These are phyloP conservation scores for Tuber aestivum DNA, from an alignment of 495 filamentous ascomycete species.

Conservation along the genomic window DNA sequence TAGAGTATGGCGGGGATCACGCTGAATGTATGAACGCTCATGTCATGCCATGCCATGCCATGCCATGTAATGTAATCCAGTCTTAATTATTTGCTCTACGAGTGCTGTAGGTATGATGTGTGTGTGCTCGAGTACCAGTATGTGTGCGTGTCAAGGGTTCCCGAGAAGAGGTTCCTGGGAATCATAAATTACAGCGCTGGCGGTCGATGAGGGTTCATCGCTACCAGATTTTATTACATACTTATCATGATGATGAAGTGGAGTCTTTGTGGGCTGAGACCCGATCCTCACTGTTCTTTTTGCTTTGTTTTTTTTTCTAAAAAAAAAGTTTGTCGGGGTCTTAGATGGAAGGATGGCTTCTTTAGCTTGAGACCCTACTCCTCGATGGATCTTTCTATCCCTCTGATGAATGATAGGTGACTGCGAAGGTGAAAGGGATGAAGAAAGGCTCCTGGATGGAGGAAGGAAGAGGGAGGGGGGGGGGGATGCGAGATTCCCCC, in stretches of 20 bases:
- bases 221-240: neutral
- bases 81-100: neutral
- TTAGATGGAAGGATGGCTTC: neutral
- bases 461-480: neutral
- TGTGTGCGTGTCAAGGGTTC: neutral
- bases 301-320: neutral
- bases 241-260: neutral
- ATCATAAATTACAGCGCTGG: neutral
- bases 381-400: neutral
- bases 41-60: conserved; percentile 1
- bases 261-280: neutral
- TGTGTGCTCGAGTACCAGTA: too few species aligned
- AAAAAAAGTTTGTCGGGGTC: neutral
- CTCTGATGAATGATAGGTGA: neutral
- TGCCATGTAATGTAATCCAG: neutral
- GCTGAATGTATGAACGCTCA: neutral
- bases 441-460: neutral
- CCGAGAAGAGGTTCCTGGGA: neutral
- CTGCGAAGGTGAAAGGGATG: neutral
- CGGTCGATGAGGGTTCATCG: neutral
- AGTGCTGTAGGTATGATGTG: neutral
- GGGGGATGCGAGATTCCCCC: neutral
- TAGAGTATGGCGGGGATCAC: neutral
- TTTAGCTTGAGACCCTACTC: neutral
- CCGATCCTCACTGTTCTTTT: neutral